A percentile compares a stretch with the other conserved stretches of the same genome.
phyloP scores from a whole-genome alignment of 106 monocot genomes.

The Platanthera guangdongensis region DNA sequence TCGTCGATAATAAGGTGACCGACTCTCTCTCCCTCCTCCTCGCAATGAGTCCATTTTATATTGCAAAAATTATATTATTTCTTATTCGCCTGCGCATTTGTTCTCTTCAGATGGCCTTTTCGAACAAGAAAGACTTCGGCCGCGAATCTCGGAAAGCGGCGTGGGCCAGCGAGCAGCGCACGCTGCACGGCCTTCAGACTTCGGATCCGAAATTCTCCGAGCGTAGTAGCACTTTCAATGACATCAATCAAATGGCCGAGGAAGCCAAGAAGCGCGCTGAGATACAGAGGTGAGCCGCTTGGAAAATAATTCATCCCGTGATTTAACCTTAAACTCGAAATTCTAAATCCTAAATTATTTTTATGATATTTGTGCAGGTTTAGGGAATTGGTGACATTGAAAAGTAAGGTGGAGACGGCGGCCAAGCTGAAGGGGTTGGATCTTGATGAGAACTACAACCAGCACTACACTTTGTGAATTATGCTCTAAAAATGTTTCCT shows the following conservation, averaged over 20 bases:
- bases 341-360: neutral
- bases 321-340: neutral
- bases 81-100: neutral
- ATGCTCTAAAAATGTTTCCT: neutral
- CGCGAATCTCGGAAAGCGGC: constrained; percentile 40
- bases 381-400: constrained; percentile 56
- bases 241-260: constrained; percentile 52
- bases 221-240: constrained; percentile 8
- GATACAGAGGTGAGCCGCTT: constrained; percentile 30
- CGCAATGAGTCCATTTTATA: too few species aligned
- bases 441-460: constrained; percentile 39
- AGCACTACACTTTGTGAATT: constrained; percentile 49
- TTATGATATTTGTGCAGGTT: constrained; percentile 18
- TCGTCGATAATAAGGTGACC: constrained; percentile 33
- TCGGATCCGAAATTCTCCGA: constrained; percentile 20
- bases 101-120: constrained; percentile 29
- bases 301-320: too few species aligned
- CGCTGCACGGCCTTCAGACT: constrained; percentile 37
- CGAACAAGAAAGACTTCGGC: constrained; percentile 38
- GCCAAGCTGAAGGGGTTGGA: constrained; percentile 59
- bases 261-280: constrained; percentile 48
- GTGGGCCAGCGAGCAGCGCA: constrained; percentile 42
- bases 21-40: neutral
- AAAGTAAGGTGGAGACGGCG: constrained; percentile 50
- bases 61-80: neutral